These are phyloP conservation scores for Ramaria rubella DNA, from an alignment of 768 basidiomycete genomes.

Conservation along the genomic window DNA sequence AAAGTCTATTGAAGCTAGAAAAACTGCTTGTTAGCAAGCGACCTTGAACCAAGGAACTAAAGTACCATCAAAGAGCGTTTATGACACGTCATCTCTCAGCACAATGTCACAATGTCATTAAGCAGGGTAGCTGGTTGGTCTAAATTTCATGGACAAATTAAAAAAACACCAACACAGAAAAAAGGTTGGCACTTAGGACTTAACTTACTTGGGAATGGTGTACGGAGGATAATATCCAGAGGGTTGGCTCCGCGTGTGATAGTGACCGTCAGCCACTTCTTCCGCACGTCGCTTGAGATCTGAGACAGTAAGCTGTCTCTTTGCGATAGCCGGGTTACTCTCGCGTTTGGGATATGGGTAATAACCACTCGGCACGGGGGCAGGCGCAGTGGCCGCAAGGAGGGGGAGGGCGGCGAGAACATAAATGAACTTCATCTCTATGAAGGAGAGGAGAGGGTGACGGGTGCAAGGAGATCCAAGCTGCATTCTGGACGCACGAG, in stretches of 20 bases:
- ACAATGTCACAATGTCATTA: too few relatives aligned
- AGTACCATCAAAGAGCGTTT: too few relatives aligned
- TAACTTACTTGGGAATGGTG: neutral
- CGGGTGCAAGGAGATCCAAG: too few relatives aligned
- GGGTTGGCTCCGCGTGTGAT: neutral
- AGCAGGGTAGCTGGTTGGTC: too few relatives aligned
- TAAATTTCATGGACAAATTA: too few relatives aligned
- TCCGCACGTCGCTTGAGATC: neutral
- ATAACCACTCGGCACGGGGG: constrained; percentile 21
- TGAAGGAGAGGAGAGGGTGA: neutral
- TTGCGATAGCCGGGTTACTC: neutral
- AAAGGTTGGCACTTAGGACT: too few relatives aligned
- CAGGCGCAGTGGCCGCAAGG: constrained; percentile 17
- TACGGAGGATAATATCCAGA: neutral
- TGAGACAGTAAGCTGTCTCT: neutral
- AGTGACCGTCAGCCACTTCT: neutral
- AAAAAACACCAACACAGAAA: too few relatives aligned
- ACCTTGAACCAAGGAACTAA: too few relatives aligned
- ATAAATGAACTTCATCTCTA: constrained; percentile 14
- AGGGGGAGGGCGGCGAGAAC: constrained; percentile 21
- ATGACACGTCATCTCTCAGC: too few relatives aligned
- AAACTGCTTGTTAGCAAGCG: neutral
- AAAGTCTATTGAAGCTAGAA: neutral
- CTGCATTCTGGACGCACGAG: too few relatives aligned
- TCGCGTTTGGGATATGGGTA: constrained; percentile 24